Evolutionary conservation across 2,329 filamentous ascomycete genomes (phyloP), one percentile per base, ranked within the genome.

Genomic region (Xylaria multiplex): DNA sequence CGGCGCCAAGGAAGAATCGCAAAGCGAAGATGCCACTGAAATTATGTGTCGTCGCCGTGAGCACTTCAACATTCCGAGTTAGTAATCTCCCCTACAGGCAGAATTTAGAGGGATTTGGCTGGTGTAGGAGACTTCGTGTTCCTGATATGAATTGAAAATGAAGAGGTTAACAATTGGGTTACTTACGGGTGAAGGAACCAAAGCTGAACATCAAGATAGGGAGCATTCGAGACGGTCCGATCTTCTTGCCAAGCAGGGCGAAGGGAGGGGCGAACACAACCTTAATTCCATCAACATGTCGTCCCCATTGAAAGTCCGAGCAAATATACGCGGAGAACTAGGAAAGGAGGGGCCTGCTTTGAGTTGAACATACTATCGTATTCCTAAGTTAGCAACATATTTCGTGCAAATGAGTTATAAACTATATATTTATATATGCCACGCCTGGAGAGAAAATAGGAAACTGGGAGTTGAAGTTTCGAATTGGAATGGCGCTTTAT

Each of bases 1-100:
- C 82, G 82, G 89, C 89, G 61, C 90, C 90, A 19, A 93, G 79
- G 71, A 93, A 89, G 86, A 89, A 91, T 24, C 89, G 82, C 22
- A 91, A 75, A 2, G 89, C 85, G 75, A 93, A 87, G 71, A 93
- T 82, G 0, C 90, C 89, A 11, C 83, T 79, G 72, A 90, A 93
- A 71, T 89, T 90, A 62, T 81, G 77, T 1, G 83, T 84, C 0
- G 84, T 81, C 0, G 86, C 82, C 30, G 82, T 82, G 42, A 91
- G 78, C 37, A 93, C 67, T 69, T 56, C 0, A 7, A n/a, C 11
- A 6, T 52, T 13, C 19, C 14, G 77, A 0, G 90, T 92, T 74
- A 90, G 85, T 2, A 72, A 84, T 90, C 66, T 86, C 88, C 79
- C 91, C 93, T 60, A 14, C 43, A 19, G 14, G 27, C 7, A 1